phyloP scores from a whole-genome alignment of 495 filamentous ascomycete species.

The Neurospora tetraspora region DNA sequence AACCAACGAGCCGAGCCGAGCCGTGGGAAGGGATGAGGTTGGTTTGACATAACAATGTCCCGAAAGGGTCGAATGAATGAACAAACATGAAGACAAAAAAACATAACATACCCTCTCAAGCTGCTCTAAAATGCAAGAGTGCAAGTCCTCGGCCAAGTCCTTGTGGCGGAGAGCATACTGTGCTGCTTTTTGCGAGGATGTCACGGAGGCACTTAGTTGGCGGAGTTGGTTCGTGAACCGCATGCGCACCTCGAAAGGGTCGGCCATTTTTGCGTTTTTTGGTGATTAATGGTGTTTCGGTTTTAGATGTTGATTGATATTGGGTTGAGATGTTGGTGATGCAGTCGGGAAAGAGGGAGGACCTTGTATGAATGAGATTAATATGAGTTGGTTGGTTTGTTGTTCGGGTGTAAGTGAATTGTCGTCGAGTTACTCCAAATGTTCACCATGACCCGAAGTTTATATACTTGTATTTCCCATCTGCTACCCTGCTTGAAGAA shows the following conservation, averaged over 20 bases:
- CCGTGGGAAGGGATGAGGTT: not conserved
- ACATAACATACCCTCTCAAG: constrained; percentile 66
- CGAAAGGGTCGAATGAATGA: not conserved
- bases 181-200: constrained; percentile 82
- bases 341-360: constrained; percentile 1
- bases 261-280: constrained; percentile 49
- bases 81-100: not conserved
- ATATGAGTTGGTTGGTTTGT: not conserved
- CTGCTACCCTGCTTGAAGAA: not conserved
- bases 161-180: constrained; percentile 88
- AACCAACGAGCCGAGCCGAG: not conserved
- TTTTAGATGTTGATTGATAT: not conserved
- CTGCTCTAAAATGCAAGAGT: constrained; percentile 94
- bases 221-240: constrained; percentile 84
- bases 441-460: not conserved
- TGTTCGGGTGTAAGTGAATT: not conserved
- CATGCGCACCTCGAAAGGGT: constrained; percentile 97
- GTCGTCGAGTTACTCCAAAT: not conserved
- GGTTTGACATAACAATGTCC: not conserved
- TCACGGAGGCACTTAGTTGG: constrained; percentile 79
- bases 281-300: not conserved
- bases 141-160: constrained; percentile 91
- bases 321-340: not conserved
- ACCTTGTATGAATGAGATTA: not conserved
- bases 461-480: not conserved